phyloP scores from a whole-genome alignment of 129 eudicot species.

The Kitagawia praeruptora region DNA sequence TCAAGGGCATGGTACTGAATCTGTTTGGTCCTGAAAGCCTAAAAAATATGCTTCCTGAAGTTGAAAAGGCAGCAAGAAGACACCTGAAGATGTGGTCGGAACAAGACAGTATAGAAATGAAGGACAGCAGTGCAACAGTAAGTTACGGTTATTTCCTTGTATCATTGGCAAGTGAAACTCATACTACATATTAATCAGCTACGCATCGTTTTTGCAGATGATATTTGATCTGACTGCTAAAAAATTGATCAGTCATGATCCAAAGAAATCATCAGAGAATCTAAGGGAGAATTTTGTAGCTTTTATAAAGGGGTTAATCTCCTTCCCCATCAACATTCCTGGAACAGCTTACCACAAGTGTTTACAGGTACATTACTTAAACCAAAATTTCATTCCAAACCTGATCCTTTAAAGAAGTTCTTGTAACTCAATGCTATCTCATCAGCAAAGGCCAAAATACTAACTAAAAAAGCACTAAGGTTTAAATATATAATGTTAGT shows the following conservation, averaged over 20 bases:
- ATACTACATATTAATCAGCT: neutral
- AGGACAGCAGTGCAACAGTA: constrained; percentile 74
- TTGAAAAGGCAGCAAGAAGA: constrained; percentile 45
- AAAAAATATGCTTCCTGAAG: constrained; percentile 78
- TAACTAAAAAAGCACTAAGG: neutral
- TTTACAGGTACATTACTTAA: constrained; percentile 44
- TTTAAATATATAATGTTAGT: neutral
- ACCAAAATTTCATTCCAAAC: neutral
- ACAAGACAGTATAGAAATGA: constrained; percentile 49
- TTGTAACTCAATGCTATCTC: neutral
- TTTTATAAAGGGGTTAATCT: constrained; percentile 78
- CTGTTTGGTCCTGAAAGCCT: constrained; percentile 85
- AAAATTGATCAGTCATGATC: constrained; percentile 80
- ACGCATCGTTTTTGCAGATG: constrained; percentile 47
- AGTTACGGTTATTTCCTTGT: constrained; percentile 13
- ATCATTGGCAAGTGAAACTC: neutral
- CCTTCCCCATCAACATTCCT: constrained; percentile 83
- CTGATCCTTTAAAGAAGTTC: neutral
- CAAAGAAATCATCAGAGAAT: constrained; percentile 64
- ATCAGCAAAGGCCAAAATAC: neutral
- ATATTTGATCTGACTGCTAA: constrained; percentile 87
- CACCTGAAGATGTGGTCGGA: constrained; percentile 51
- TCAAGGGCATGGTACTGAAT: constrained; percentile 77
- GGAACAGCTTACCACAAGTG: constrained; percentile 97
- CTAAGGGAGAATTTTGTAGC: constrained; percentile 75